Evolutionary conservation across 805 yeast species (phyloP).

Genomic region (Candida jianshihensis): DNA sequence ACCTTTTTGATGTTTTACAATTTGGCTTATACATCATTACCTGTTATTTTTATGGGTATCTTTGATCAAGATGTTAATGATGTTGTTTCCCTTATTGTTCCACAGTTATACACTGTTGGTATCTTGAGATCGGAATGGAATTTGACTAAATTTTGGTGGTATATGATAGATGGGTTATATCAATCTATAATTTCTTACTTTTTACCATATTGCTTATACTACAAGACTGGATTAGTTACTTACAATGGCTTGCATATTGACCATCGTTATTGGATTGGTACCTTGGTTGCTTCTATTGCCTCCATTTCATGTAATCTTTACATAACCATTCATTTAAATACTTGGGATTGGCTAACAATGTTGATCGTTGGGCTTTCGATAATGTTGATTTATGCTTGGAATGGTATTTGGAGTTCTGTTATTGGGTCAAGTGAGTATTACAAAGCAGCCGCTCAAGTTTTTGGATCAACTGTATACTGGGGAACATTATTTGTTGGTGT

Average conservation of each 20-base stretch:
- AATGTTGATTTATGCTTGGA: constrained; percentile 61
- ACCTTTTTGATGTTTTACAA: constrained; percentile 77
- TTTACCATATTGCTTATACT: constrained; percentile 60
- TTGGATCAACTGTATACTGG: constrained; percentile 62
- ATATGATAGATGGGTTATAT: constrained; percentile 71
- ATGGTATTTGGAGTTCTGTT: constrained; percentile 68
- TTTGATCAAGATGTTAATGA: constrained; percentile 77
- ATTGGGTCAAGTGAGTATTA: constrained; percentile 51
- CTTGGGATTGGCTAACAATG: constrained; percentile 77
- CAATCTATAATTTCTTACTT: constrained; percentile 67
- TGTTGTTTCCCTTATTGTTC: constrained; percentile 60
- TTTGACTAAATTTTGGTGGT: constrained; percentile 58
- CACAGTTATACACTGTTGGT: constrained; percentile 69
- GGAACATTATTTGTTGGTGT: constrained; percentile 60
- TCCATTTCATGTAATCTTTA: constrained; percentile 60
- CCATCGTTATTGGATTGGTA: constrained; percentile 70
- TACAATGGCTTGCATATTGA: constrained; percentile 51
- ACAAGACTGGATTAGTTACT: constrained; percentile 35
- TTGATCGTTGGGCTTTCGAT: constrained; percentile 52
- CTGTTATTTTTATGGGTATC: constrained; percentile 69
- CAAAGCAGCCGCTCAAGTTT: constrained; percentile 57
- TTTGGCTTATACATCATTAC: constrained; percentile 76
- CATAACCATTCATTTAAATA: constrained; percentile 57
- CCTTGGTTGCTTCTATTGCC: constrained; percentile 55
- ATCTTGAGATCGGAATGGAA: constrained; percentile 68